phyloP scores from a whole-genome alignment of 2,329 filamentous ascomycete genomes.

The Nigrospora oryzae region DNA sequence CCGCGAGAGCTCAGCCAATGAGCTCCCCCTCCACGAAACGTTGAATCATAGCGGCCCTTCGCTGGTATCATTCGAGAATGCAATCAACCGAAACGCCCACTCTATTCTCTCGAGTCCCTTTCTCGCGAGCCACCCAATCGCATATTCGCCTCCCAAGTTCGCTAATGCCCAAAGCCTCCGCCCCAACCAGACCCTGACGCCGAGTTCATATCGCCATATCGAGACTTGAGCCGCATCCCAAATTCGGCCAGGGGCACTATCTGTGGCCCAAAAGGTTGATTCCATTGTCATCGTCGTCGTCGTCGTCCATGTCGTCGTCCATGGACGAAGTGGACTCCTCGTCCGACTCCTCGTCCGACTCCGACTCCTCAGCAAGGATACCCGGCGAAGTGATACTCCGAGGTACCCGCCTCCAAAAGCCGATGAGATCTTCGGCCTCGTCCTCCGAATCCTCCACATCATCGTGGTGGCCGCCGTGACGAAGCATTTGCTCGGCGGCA shows the following conservation, averaged over 20 bases:
- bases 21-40: too few species aligned
- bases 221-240: too few species aligned
- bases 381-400: constrained; percentile 24
- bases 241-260: constrained; percentile 7
- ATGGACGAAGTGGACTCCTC: constrained; percentile 18
- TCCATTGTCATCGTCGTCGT: constrained; percentile 34
- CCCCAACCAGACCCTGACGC: too few species aligned
- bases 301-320: constrained; percentile 35
- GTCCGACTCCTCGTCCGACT: constrained; percentile 17
- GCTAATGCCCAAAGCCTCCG: too few species aligned
- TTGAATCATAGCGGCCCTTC: too few species aligned
- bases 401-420: constrained; percentile 46
- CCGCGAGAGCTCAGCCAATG: too few species aligned
- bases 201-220: too few species aligned
- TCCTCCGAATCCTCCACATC: constrained; percentile 29
- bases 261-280: constrained; percentile 30
- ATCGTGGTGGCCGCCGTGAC: constrained; percentile 9
- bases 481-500: constrained; percentile 10
- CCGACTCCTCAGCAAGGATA: constrained; percentile 25
- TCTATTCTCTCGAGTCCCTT: too few species aligned
- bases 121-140: too few species aligned
- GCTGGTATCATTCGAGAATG: too few species aligned
- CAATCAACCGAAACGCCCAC: too few species aligned
- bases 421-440: constrained; percentile 47
- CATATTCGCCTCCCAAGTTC: too few species aligned